These are phyloP conservation scores for Hypomontagnella submonticulosa DNA, from an alignment of 495 filamentous ascomycete genomes.

Conservation along the genomic window DNA sequence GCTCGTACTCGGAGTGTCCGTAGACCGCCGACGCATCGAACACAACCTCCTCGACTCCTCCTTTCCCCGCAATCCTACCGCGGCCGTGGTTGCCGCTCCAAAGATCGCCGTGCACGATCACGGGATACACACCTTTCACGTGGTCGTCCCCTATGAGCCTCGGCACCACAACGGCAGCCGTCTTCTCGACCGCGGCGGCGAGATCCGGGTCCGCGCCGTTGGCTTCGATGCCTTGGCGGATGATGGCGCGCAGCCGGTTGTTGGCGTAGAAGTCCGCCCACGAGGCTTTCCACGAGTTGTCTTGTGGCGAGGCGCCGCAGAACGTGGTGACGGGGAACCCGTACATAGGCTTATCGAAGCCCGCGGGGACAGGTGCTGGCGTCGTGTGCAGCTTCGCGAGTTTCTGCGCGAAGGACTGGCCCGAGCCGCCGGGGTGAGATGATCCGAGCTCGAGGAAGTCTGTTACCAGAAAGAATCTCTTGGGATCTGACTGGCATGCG, in stretches of 20 bases:
- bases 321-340: constrained; percentile 86
- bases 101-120: constrained; percentile 88
- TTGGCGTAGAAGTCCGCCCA: constrained; percentile 90
- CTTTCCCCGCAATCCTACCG: constrained; percentile 69
- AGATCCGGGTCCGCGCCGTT: constrained; percentile 74
- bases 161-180: constrained; percentile 72
- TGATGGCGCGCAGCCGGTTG: constrained; percentile 73
- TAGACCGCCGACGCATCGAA: constrained; percentile 85
- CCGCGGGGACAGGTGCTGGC: constrained; percentile 71
- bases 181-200: constrained; percentile 64
- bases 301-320: constrained; percentile 85
- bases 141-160: constrained; percentile 73
- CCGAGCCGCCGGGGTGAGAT: constrained; percentile 49
- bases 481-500: constrained; percentile 58
- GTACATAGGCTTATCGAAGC: constrained; percentile 69
- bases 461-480: constrained; percentile 76
- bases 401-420: constrained; percentile 73
- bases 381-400: constrained; percentile 84
- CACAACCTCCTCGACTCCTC: constrained; percentile 76
- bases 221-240: constrained; percentile 63
- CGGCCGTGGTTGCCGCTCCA: constrained; percentile 88
- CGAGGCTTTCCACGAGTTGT: constrained; percentile 71
- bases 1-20: constrained; percentile 88
- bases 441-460: constrained; percentile 78
- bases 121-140: constrained; percentile 72